Percentiles rank a stretch among this genome's conserved stretches.
These are phyloP conservation scores for Gonium pectorale DNA, from an alignment of 139 green algal genomes.

Conservation along the genomic window DNA sequence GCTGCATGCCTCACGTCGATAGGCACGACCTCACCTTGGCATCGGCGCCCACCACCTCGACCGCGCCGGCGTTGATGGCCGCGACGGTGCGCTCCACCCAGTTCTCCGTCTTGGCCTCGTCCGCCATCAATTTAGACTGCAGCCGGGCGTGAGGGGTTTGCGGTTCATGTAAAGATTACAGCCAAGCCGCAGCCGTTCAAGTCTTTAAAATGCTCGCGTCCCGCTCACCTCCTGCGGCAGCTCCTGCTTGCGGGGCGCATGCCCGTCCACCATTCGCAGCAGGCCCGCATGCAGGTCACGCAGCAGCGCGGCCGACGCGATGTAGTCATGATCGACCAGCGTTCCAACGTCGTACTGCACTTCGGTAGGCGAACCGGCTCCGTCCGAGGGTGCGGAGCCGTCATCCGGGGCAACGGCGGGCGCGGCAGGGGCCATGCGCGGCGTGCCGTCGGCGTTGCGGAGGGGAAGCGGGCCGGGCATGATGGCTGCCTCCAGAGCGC, in stretches of 20 bases:
- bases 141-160: too few relatives aligned
- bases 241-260: conserved; percentile 50
- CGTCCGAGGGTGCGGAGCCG: too few relatives aligned
- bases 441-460: background rate
- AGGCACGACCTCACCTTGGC: conserved; percentile 26
- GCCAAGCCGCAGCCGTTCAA: too few relatives aligned
- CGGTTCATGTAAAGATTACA: too few relatives aligned
- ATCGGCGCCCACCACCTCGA: background rate
- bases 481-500: conserved; percentile 80
- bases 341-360: conserved; percentile 11
- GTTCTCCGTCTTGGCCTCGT: conserved; percentile 52
- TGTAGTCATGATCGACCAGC: conserved; percentile 25
- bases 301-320: conserved; percentile 63
- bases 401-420: background rate
- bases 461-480: conserved; percentile 64
- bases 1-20: too few relatives aligned
- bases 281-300: conserved; percentile 78
- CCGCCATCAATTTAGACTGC: conserved; percentile 38
- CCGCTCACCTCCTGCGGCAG: conserved; percentile 42
- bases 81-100: conserved; percentile 59
- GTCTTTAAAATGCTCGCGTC: background rate
- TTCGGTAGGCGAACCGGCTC: too few relatives aligned
- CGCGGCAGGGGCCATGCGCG: background rate
- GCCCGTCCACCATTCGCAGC: conserved; percentile 60
- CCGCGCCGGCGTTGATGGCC: conserved; percentile 31